Evolutionary conservation across 768 basidiomycete species (phyloP).

Genomic region (Rhizopogon vinicolor): DNA sequence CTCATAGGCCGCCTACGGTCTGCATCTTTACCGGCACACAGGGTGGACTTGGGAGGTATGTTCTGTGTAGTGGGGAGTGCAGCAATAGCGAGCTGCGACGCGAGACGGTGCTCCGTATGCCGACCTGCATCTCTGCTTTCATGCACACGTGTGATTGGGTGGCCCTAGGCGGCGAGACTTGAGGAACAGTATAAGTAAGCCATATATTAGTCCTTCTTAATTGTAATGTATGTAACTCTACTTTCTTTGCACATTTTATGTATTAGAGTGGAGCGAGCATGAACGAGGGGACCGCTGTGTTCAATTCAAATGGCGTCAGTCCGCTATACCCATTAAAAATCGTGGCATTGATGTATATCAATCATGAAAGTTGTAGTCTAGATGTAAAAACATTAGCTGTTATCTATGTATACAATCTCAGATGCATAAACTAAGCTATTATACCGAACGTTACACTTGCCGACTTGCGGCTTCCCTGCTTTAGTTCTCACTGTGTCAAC

Average conservation of each 20-base stretch:
- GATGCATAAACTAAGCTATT: not conserved
- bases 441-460: not conserved
- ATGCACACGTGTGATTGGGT: constrained; percentile 21
- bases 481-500: not conserved
- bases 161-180: constrained; percentile 6
- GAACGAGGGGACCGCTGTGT: too few species aligned
- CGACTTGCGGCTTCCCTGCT: too few species aligned
- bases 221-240: too few species aligned
- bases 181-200: too few species aligned
- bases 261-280: too few species aligned
- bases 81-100: constrained; percentile 17
- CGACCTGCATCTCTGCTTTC: constrained; percentile 10
- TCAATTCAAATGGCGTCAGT: too few species aligned
- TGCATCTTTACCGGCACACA: constrained; percentile 17
- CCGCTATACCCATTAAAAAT: too few species aligned
- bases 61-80: constrained; percentile 18
- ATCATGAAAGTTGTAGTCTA: too few species aligned
- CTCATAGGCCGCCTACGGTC: constrained; percentile 16
- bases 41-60: constrained; percentile 16
- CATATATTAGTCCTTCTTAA: too few species aligned
- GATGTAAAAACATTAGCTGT: not conserved
- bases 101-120: constrained; percentile 21
- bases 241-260: too few species aligned
- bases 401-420: not conserved
- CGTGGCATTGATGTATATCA: too few species aligned